These are phyloP conservation scores for Meripilus lineatus DNA, from an alignment of 1,284 basidiomycete species.

Conservation along the genomic window DNA sequence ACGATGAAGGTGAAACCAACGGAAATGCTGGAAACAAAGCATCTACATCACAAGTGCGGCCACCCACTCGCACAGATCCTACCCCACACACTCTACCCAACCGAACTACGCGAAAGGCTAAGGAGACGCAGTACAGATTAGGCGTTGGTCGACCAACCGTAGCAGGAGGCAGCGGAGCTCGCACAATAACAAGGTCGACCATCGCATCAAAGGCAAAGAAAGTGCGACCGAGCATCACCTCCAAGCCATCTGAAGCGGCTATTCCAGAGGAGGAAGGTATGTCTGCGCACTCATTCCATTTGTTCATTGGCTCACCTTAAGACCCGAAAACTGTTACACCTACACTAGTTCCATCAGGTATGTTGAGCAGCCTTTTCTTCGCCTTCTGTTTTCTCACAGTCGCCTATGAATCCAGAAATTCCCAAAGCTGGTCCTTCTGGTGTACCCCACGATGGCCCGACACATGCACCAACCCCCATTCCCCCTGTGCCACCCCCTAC, in stretches of 20 bases:
- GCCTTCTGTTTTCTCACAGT: not conserved
- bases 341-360: too few relatives aligned
- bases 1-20: slow-evolving; percentile 40
- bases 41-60: slow-evolving; percentile 9
- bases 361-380: not conserved
- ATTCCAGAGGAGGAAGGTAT: slow-evolving; percentile 54
- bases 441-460: slow-evolving; percentile 16
- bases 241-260: slow-evolving; percentile 47
- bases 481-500: not conserved
- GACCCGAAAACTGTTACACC: slow-evolving; percentile 29
- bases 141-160: slow-evolving; percentile 67
- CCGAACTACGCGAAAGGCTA: slow-evolving; percentile 61
- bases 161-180: slow-evolving; percentile 59
- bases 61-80: slow-evolving; percentile 5
- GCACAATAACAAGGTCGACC: slow-evolving; percentile 54
- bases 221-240: slow-evolving; percentile 43
- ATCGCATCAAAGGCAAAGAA: slow-evolving; percentile 45
- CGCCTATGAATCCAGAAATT: slow-evolving; percentile 4
- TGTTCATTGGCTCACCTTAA: slow-evolving; percentile 6
- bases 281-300: not conserved
- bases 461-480: not conserved
- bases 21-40: slow-evolving; percentile 9
- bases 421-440: slow-evolving; percentile 26
- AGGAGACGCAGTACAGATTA: slow-evolving; percentile 60
- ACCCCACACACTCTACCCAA: slow-evolving; percentile 30